Base-by-base conservation (phyloP, 129 eudicot species). In the Dittrichia graveolens region DNA sequence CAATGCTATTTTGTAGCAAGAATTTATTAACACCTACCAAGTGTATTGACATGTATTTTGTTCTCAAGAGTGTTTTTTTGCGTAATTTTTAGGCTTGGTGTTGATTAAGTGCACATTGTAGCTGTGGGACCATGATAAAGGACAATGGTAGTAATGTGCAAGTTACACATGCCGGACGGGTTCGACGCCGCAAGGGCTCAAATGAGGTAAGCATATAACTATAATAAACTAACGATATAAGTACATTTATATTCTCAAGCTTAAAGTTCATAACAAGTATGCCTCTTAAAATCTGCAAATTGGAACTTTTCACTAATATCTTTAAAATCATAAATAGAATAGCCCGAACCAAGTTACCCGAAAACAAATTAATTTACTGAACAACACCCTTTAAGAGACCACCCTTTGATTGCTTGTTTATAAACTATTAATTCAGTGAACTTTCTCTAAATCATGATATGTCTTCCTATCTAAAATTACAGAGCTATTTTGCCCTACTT, bases 151-250 rank as follows among this genome's bases (percentile, higher is more conserved):
- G 65, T 72, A 73, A 61, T 53, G 72, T 70, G 43, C 71, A 79
- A 43, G 76, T 80, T 71, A 78, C 85, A 55, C 88, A 84, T 44
- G 73, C 78, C 44, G 79, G 73, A 55, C 79, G 86, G 40, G 43
- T 83, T 66, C 86, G 92, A 9, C 80, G 86, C 9, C 92, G 91
- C 18, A 86, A 65, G 77, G 84, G 83, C 60, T 86, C 86, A 44
- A 86, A 78, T 64, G 91, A 86, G 84, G 92, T 86, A 73, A 54
- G 48, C 58, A 55, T 66, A 61, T 24, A 48, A 24, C 59, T 61
- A 54, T 64, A 13, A 19, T 40, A 46, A 38, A 48, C 44, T 47
- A 7, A 45, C n/a, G 61, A 19, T 48, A 6, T 46, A 41, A 38
- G 54, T 13, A 44, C 50, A 18, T 56, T 42, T 39, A 39, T 18